A percentile compares a stretch with the other conserved stretches of the same genome.
Evolutionary conservation across 2,329 filamentous ascomycete genomes (phyloP).

Genomic region (Aspergillus ibericus): DNA sequence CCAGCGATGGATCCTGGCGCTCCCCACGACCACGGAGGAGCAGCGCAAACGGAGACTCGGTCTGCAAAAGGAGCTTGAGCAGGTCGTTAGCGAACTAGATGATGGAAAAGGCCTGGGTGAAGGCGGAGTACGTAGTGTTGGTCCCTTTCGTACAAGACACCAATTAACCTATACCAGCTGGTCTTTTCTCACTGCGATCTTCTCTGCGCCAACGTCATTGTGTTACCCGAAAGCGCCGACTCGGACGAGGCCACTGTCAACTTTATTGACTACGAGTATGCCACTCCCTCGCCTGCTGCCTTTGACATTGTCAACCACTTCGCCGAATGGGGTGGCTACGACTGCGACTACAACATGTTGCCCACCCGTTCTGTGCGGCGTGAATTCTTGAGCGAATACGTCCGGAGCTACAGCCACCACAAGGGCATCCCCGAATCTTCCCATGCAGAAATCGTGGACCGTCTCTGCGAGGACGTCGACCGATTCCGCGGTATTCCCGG

Average conservation of each 20-base stretch:
- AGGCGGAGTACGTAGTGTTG: slow-evolving; percentile 59
- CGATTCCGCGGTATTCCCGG: slow-evolving; percentile 84
- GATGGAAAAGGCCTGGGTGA: slow-evolving; percentile 73
- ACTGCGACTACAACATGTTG: slow-evolving; percentile 83
- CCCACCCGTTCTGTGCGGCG: slow-evolving; percentile 75
- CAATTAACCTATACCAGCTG: slow-evolving; percentile 53
- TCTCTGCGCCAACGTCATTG: slow-evolving; percentile 93
- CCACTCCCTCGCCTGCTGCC: slow-evolving; percentile 86
- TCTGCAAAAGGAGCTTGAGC: slow-evolving; percentile 73
- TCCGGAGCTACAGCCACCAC: slow-evolving; percentile 68
- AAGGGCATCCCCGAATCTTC: slow-evolving; percentile 36
- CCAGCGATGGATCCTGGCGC: slow-evolving; percentile 89
- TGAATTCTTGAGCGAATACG: slow-evolving; percentile 81
- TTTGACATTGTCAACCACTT: slow-evolving; percentile 99
- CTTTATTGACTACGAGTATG: slow-evolving; percentile 99
- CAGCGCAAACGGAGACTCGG: slow-evolving; percentile 66
- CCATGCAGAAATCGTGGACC: slow-evolving; percentile 64
- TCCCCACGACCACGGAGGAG: slow-evolving; percentile 70
- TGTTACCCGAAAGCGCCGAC: slow-evolving; percentile 54
- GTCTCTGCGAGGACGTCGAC: slow-evolving; percentile 79
- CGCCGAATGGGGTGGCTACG: slow-evolving; percentile 95
- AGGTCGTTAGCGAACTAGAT: slow-evolving; percentile 69
- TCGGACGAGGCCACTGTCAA: slow-evolving; percentile 56
- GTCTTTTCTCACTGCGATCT: slow-evolving; percentile 96
- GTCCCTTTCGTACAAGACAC: neutral